Percentiles rank a stretch among this genome's conserved stretches.
These are phyloP conservation scores for Penicillium freii DNA, from an alignment of 2,329 filamentous ascomycete genomes.

Conservation along the genomic window DNA sequence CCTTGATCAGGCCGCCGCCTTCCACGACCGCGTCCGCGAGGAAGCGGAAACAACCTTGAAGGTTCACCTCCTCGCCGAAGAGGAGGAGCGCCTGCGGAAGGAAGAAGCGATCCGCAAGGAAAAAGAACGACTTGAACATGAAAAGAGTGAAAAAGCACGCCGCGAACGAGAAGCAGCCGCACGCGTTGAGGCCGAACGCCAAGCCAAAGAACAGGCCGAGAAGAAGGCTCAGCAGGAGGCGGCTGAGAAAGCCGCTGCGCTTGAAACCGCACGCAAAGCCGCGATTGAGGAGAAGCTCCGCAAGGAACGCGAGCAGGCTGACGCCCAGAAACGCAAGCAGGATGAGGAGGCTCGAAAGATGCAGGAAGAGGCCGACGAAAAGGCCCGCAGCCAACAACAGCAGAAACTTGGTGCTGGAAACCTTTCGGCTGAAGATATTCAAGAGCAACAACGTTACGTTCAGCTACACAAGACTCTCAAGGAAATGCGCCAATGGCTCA, in stretches of 20 bases:
- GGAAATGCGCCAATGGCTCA: constrained; percentile 54
- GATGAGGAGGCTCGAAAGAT: constrained; percentile 31
- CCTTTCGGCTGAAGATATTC: constrained; percentile 39
- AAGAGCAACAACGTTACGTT: constrained; percentile 50
- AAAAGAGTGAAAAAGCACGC: constrained; percentile 33
- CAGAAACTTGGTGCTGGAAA: constrained; percentile 29
- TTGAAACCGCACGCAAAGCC: constrained; percentile 40
- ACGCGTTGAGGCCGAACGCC: constrained; percentile 42
- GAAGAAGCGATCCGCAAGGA: constrained; percentile 39
- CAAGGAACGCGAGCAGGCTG: constrained; percentile 34
- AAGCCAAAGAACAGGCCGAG: constrained; percentile 42
- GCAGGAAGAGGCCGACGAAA: constrained; percentile 31
- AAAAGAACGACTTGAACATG: constrained; percentile 35
- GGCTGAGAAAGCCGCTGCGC: constrained; percentile 34
- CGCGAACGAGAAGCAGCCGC: constrained; percentile 39
- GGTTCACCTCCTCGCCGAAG: constrained; percentile 44
- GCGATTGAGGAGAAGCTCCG: constrained; percentile 35
- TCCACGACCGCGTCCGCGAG: constrained; percentile 64
- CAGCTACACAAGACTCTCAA: constrained; percentile 68
- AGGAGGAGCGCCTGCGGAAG: constrained; percentile 38
- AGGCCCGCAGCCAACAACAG: constrained; percentile 31
- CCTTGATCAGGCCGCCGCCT: constrained; percentile 62
- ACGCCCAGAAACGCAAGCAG: constrained; percentile 34
- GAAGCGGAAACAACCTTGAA: constrained; percentile 56
- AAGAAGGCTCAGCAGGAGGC: constrained; percentile 35